Conservation (phyloP, 164 flowering plant genomes). For the Malania oleifera region DNA sequence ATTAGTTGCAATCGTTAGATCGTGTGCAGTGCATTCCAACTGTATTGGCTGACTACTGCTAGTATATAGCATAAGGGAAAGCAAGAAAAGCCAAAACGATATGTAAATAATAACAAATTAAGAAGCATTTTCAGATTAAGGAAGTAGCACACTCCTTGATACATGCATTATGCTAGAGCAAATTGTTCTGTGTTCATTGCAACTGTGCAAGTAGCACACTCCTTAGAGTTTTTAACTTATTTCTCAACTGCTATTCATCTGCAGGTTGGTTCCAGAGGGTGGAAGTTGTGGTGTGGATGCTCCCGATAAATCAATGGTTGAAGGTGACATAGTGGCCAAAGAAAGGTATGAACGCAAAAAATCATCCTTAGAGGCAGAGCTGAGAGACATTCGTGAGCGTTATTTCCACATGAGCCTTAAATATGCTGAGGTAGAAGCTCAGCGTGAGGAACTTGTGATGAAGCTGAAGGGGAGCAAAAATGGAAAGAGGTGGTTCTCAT, state of each 20-base stretch:
- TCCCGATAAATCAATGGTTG: constrained; percentile 20
- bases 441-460: constrained; percentile 87
- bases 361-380: constrained; percentile 58
- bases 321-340: constrained; percentile 23
- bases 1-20: no score
- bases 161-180: background rate
- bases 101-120: background rate
- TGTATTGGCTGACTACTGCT: no score
- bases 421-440: constrained; percentile 83
- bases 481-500: constrained; percentile 61
- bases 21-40: no score
- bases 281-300: constrained; percentile 17
- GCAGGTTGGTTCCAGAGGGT: constrained; percentile 40
- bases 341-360: constrained; percentile 33
- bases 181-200: no score
- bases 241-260: background rate
- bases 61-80: no score
- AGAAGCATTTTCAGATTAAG: background rate
- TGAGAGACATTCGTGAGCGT: constrained; percentile 71
- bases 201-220: no score
- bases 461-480: constrained; percentile 48
- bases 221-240: background rate
- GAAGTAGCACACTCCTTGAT: no score
- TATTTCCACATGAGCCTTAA: constrained; percentile 84
- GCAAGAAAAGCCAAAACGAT: background rate